Evolutionary conservation across 139 green algal species (phyloP).

Genomic region (Zygnema circumcarinatum): DNA sequence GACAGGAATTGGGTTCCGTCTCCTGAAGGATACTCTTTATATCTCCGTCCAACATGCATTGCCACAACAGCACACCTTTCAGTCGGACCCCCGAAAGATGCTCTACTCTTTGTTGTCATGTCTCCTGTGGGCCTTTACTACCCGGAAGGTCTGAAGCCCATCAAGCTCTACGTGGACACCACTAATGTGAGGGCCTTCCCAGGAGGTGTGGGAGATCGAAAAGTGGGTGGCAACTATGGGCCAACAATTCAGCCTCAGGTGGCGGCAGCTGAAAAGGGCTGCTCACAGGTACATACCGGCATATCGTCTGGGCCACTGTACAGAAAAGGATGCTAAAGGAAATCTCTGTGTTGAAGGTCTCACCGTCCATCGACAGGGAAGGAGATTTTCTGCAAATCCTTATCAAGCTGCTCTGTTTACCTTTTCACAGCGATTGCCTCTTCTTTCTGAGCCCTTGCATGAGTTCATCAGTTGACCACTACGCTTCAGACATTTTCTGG

Average conservation of each 20-base stretch:
- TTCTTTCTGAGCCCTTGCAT: too few species aligned
- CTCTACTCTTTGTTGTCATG: conserved; percentile 72
- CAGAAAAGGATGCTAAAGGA: too few species aligned
- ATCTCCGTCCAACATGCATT: conserved; percentile 80
- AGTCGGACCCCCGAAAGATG: conserved; percentile 64
- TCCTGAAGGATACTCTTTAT: conserved; percentile 71
- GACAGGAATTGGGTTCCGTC: conserved; percentile 77
- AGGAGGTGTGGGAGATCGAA: conserved; percentile 74
- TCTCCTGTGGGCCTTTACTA: conserved; percentile 87
- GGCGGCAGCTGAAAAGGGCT: conserved; percentile 46
- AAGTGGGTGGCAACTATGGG: conserved; percentile 79
- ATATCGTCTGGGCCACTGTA: too few species aligned
- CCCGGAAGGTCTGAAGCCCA: conserved; percentile 61
- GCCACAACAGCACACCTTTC: conserved; percentile 68
- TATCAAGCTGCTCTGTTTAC: too few species aligned
- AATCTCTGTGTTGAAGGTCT: too few species aligned
- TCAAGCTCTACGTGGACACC: conserved; percentile 79
- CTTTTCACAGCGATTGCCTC: too few species aligned
- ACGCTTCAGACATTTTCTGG: not conserved
- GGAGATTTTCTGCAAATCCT: too few species aligned
- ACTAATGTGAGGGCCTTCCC: conserved; percentile 75
- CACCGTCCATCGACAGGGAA: too few species aligned
- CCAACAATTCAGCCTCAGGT: conserved; percentile 76
- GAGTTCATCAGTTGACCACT: too few species aligned
- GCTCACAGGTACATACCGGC: conserved; percentile 44